Conservation (phyloP, 1,139 yeast genomes). For the Candida tropicalis region DNA sequence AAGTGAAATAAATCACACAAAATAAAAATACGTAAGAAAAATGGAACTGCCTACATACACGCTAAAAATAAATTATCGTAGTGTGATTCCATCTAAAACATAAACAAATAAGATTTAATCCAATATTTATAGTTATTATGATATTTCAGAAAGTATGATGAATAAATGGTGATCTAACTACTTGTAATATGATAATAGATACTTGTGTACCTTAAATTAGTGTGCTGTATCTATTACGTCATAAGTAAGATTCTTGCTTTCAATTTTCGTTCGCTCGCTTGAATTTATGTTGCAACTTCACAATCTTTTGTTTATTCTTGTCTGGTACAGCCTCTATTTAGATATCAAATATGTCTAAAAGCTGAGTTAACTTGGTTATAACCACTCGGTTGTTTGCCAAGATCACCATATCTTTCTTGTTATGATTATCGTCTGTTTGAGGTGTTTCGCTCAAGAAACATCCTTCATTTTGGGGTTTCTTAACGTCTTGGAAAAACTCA, state of each 20-base stretch:
- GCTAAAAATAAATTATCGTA: slow-evolving; percentile 1
- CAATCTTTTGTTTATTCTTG: too few relatives aligned
- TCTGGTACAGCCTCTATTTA: neutral
- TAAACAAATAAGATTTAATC: too few relatives aligned
- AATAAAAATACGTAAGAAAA: too few relatives aligned
- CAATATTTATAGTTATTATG: too few relatives aligned
- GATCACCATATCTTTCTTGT: slow-evolving; percentile 17
- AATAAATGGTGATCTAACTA: too few relatives aligned
- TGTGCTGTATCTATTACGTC: slow-evolving; percentile 1
- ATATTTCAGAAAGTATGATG: too few relatives aligned
- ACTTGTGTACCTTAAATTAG: too few relatives aligned
- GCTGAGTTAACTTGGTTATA: slow-evolving; percentile 28
- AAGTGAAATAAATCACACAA: too few relatives aligned
- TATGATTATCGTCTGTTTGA: neutral
- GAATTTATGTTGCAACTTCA: too few relatives aligned
- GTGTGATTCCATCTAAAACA: too few relatives aligned
- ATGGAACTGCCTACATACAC: neutral
- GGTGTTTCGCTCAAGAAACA: slow-evolving; percentile 11
- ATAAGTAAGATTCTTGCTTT: neutral
- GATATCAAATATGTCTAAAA: slow-evolving; percentile 22
- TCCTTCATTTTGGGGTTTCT: slow-evolving; percentile 12
- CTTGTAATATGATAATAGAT: too few relatives aligned
- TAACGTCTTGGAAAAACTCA: slow-evolving; percentile 22
- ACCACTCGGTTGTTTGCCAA: slow-evolving; percentile 43
- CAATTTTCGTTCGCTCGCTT: neutral